These are phyloP conservation scores for Paecilomyces dactylethromorphus DNA, from an alignment of 2,329 filamentous ascomycete genomes.

Conservation along the genomic window DNA sequence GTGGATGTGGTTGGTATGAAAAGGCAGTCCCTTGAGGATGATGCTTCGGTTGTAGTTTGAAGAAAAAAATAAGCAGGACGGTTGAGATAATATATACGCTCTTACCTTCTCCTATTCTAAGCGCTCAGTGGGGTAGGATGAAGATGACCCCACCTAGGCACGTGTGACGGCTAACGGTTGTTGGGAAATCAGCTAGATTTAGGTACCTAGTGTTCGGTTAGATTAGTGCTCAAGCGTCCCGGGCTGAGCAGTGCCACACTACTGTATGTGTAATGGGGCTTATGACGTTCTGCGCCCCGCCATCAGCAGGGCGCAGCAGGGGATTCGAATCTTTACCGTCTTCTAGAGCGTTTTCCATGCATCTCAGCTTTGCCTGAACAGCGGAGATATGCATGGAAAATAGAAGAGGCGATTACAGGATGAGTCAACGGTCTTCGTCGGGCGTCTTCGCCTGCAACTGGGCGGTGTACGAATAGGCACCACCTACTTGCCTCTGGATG, in stretches of 20 bases:
- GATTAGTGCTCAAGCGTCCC: not conserved
- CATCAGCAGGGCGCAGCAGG: not conserved
- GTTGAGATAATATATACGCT: not conserved
- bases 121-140: too few species aligned
- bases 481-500: not conserved
- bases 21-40: not conserved
- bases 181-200: not conserved
- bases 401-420: not conserved
- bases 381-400: not conserved
- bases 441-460: too few species aligned
- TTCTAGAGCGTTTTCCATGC: not conserved
- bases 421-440: not conserved
- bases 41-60: not conserved
- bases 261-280: not conserved
- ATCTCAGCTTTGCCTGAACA: not conserved
- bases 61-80: not conserved
- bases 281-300: not conserved
- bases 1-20: not conserved
- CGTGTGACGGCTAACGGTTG: not conserved
- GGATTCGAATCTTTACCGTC: not conserved
- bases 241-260: not conserved
- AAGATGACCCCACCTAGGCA: not conserved
- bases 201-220: too few species aligned
- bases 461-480: too few species aligned
- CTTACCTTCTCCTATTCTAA: not conserved